phyloP scores from a whole-genome alignment of 116 monocot genomes.

The Dioscorea cayenensis region DNA sequence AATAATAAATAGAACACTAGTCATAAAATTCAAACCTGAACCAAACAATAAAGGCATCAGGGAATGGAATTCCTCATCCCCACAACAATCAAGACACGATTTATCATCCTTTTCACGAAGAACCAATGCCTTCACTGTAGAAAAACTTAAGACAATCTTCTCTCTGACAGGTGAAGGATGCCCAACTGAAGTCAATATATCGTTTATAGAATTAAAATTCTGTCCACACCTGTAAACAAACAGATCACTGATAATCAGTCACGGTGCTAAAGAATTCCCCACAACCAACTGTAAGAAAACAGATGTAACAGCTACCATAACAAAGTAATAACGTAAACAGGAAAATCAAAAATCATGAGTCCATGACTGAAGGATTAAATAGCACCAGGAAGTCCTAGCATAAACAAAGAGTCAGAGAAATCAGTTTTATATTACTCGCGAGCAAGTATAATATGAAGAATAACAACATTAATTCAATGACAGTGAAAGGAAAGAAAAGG shows the following conservation, averaged over 20 bases:
- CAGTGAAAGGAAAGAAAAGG: background rate
- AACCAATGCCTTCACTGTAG: conserved; percentile 63
- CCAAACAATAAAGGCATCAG: conserved; percentile 32
- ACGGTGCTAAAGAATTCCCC: no score
- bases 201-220: conserved; percentile 48
- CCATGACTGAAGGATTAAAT: no score
- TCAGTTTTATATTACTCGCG: no score
- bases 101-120: conserved; percentile 73
- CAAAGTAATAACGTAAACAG: no score
- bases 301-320: no score
- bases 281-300: no score
- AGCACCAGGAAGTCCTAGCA: no score
- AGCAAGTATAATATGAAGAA: no score
- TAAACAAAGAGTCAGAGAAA: no score
- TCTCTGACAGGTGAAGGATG: conserved; percentile 46
- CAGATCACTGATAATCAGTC: background rate
- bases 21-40: conserved; percentile 30
- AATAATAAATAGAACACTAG: background rate
- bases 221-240: conserved; percentile 34
- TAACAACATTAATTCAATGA: background rate
- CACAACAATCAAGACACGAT: conserved; percentile 15
- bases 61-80: conserved; percentile 35
- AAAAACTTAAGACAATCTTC: conserved; percentile 33
- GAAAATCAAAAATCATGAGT: no score
- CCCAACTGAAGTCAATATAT: conserved; percentile 27